Base-by-base conservation (phyloP, 208 protist species). In the Trypanosoma grayi region DNA sequence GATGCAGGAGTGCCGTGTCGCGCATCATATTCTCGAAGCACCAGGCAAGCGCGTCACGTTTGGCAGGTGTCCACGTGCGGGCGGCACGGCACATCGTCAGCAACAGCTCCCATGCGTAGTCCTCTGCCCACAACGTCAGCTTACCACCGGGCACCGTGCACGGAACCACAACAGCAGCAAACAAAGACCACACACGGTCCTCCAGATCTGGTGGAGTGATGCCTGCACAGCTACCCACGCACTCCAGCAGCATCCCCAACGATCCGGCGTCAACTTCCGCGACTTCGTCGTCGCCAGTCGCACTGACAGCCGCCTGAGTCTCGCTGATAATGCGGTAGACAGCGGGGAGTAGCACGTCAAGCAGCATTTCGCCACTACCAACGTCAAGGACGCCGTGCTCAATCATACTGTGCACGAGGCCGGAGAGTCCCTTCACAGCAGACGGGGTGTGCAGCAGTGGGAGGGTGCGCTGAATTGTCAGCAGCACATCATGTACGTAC, bases 41-140 rank as follows among this genome's bases (percentile, higher is more conserved):
- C 68, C 76, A 79, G 8, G 45, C 5, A 50, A 87, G 56, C 14
- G 83, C 85, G 40, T 79, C 70, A 14, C 20, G 25, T 1, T 59
- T 58, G 16, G 3, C 11, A n/a, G 6, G 11, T 31, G 22, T 36
- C 55, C 71, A 81, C 28, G 43, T 36, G 24, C 39, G 54, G 5
- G 81, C 73, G 44, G 50, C 53, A 30, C 73, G 70, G 16, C 55
- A 68, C 66, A 92, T 83, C 8, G 52, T 44, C 14, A 91, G 71
- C 0, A 94, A 62, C 18, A 92, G 54, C 54, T 92, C 88, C 88
- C 88, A 94, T 10, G 78, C 85, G 51, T 78, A 36, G 50, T 94
- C 88, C 71, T 92, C 84, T 20, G 61, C 85, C 77, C 81, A 92
- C 24, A 77, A 63, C 7, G 80, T 72, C n/a, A 85, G 53, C 0